Evolutionary conservation across 805 yeast species (phyloP), one percentile per base, ranked within the genome.

Genomic region (Kregervanrija fluxuum): DNA sequence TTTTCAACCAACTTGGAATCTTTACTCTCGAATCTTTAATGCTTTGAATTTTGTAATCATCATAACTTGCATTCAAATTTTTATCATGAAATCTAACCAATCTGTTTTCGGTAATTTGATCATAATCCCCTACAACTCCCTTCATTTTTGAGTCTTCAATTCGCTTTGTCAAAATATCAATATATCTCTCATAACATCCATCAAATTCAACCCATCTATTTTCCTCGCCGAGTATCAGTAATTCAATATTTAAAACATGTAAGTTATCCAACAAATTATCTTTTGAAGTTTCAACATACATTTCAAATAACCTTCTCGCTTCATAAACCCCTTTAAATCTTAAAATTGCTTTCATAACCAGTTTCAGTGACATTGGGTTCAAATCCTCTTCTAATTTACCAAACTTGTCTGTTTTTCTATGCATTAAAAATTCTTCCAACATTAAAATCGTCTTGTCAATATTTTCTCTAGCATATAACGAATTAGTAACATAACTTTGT

Each of bases 121-220:
- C 50, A 39, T 8, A 43, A 30, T 37, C 33, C 5, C 12, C n/a
- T n/a, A 14, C 31, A 12, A 9, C 17, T 14, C 40, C 30, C 5
- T 37, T 30, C 46, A 43, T 43, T 38, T 56, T 45, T 0, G 60
- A 49, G 14, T 50, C 48, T 6, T 46, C 44, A 34, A 56, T 35
- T 31, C 48, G 48, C 8, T 44, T 40, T 10, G 38, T 48, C 3
- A 60, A 39, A 11, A 60, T 34, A 11, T 43, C 40, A 10, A 55
- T 12, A 39, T 50, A 62, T 35, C 63, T 49, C 28, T 46, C 46
- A 44, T 58, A 61, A 36, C 59, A 53, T 16, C 52, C 53, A 30
- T 57, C 59, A 46, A 62, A 61, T 36, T 61, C 66, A 40, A 50
- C 48, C 66, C 66, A 62, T 14, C 66, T 54, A 28, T 47, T 44